A percentile compares a stretch with the other conserved stretches of the same genome.
phyloP scores from a whole-genome alignment of 208 protist species.

The Herpetomonas samuelpessoai region DNA sequence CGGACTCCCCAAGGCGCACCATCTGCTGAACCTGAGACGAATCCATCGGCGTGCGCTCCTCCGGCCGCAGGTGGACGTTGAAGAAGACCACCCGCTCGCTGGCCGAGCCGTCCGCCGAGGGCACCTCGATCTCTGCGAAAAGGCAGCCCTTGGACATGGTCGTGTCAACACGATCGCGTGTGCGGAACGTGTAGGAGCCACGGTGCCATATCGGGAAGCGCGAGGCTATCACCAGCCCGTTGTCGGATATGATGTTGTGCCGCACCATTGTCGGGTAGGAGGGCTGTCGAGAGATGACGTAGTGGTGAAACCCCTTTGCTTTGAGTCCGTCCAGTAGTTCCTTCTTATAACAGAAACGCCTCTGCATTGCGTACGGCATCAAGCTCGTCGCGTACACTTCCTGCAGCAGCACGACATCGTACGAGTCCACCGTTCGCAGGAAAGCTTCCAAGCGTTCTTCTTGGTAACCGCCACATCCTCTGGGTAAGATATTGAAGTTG shows the following conservation, averaged over 20 bases:
- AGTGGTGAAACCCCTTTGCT: constrained; percentile 73
- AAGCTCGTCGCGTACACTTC: constrained; percentile 83
- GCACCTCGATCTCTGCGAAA: constrained; percentile 80
- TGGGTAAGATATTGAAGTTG: constrained; percentile 89
- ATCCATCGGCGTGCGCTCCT: constrained; percentile 45
- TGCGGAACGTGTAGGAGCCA: constrained; percentile 84
- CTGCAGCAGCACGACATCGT: constrained; percentile 85
- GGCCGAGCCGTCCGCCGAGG: constrained; percentile 17
- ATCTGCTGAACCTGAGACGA: constrained; percentile 79
- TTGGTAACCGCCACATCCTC: constrained; percentile 77
- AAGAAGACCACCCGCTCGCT: constrained; percentile 58
- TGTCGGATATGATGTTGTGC: constrained; percentile 76
- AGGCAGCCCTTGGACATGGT: constrained; percentile 69
- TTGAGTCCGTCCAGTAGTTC: constrained; percentile 68
- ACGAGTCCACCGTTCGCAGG: constrained; percentile 52
- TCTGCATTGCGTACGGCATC: constrained; percentile 76
- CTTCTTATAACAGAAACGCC: constrained; percentile 72
- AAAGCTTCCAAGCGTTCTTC: constrained; percentile 81
- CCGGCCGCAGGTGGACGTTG: constrained; percentile 79
- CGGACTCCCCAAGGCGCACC: constrained; percentile 56
- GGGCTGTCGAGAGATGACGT: constrained; percentile 81
- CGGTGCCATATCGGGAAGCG: constrained; percentile 77
- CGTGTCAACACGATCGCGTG: constrained; percentile 29
- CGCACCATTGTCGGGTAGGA: constrained; percentile 82
- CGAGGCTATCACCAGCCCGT: constrained; percentile 85